Base-by-base conservation (phyloP, 1,139 yeast genomes). In the Candida dubliniensis region DNA sequence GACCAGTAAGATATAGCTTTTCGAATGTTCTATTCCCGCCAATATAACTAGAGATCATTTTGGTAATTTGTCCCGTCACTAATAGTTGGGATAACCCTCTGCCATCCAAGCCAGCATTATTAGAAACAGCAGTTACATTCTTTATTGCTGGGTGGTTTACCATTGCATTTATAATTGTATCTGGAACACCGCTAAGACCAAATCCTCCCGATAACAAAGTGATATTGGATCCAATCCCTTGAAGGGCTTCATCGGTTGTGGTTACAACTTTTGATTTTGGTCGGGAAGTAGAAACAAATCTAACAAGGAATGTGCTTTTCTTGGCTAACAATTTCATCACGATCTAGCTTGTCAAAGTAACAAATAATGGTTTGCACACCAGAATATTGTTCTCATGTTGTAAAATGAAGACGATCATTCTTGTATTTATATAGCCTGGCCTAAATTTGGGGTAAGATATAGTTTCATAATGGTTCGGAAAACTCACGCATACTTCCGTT, bases 91-190 rank as follows among this genome's bases (percentile, higher is more conserved):
- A 68, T 14, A 76, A 61, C 4, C 81, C 81, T 31, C 67, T 53
- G 13, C 71, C 72, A 44, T 75, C 77, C 13, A 71, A 58, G 8
- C 79, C 80, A n/a, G 78, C 79, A 52, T 75, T 75, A 57, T 75
- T 75, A 23, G 79, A 74, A 2, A 73, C 79, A 2, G 74, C 77
- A 6, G 77, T 71, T 33, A 75, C 59, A 46, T 69, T 60, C 13
- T 51, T 57, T 38, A 75, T 58, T 1, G 63, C 61, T 2, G 66
- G 56, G 32, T 59, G 61, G 26, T 61, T 51, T 18, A 61, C 53
- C 33, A 75, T 58, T 30, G 69, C 79, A 40, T 66, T 59, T 42
- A 75, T 68, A 31, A 74, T 57, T 3, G 77, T 72, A 40, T 74
- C 77, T 5, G 79, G 77, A 8, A 74, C 67, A 6, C 80, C 80